These are phyloP conservation scores for Aschersonia sp. DNA, from an alignment of 2,329 filamentous ascomycete genomes.

Conservation along the genomic window DNA sequence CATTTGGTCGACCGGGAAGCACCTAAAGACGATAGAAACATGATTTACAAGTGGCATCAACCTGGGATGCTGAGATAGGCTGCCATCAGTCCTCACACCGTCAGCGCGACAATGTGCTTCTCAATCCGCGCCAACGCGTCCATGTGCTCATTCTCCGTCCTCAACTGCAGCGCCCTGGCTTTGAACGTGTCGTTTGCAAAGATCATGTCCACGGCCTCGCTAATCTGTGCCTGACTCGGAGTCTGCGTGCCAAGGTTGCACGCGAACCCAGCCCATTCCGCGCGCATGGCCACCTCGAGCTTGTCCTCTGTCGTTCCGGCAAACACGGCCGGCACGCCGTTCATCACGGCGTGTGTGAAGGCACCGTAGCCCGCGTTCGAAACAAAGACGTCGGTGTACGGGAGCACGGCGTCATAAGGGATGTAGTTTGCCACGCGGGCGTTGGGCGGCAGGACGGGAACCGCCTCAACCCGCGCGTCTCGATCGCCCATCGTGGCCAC, in stretches of 20 bases:
- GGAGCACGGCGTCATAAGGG: slow-evolving; percentile 30
- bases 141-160: slow-evolving; percentile 17
- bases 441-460: slow-evolving; percentile 22
- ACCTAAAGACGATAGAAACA: no score
- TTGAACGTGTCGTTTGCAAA: slow-evolving; percentile 15
- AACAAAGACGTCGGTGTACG: slow-evolving; percentile 28
- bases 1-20: no score
- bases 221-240: slow-evolving; percentile 14
- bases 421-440: slow-evolving; percentile 29
- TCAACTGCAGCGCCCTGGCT: slow-evolving; percentile 14
- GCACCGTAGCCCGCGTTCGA: slow-evolving; percentile 34
- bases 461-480: slow-evolving; percentile 8
- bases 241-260: slow-evolving; percentile 24
- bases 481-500: slow-evolving; percentile 15
- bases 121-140: not conserved
- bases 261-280: slow-evolving; percentile 27
- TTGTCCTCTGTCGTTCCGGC: slow-evolving; percentile 26
- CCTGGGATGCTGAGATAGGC: no score
- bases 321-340: slow-evolving; percentile 31
- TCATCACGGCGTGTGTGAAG: slow-evolving; percentile 26
- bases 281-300: slow-evolving; percentile 23
- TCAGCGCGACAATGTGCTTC: not conserved
- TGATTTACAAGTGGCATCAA: no score
- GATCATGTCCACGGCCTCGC: slow-evolving; percentile 15
- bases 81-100: not conserved